phyloP scores from a whole-genome alignment of 768 basidiomycete species.

The Phlebiopsis gigantea region DNA sequence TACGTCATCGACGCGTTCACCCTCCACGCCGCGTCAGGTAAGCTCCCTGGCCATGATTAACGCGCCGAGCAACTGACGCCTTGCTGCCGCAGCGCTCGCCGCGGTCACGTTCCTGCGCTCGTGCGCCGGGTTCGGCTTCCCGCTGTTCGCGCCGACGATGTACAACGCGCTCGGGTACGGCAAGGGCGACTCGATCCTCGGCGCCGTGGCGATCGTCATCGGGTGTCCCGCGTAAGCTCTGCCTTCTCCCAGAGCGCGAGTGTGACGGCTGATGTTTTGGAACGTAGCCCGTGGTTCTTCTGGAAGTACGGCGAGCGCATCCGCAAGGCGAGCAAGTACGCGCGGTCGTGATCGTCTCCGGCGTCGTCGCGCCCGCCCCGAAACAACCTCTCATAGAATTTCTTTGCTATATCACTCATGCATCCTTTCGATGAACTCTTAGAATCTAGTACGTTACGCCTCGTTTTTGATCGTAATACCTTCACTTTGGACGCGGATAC shows the following conservation, averaged over 20 bases:
- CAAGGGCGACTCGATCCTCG: conserved; percentile 61
- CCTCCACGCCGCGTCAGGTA: conserved; percentile 63
- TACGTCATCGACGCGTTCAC: conserved; percentile 68
- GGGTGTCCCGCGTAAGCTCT: conserved; percentile 51
- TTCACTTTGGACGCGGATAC: background rate
- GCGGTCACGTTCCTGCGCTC: conserved; percentile 60
- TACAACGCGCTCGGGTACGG: conserved; percentile 62
- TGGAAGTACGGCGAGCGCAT: conserved; percentile 44
- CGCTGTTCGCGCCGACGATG: conserved; percentile 69
- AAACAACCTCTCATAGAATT: background rate
- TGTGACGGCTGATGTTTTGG: conserved; percentile 20
- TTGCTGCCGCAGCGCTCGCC: conserved; percentile 56
- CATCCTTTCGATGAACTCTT: too few relatives aligned
- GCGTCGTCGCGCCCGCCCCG: background rate
- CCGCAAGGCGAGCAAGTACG: conserved; percentile 24
- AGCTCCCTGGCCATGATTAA: conserved; percentile 42
- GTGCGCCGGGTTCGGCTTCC: conserved; percentile 67
- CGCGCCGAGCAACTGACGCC: too few relatives aligned
- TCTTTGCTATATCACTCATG: background rate
- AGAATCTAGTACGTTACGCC: background rate
- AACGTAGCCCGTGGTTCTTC: conserved; percentile 34
- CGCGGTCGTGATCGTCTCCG: conserved; percentile 1
- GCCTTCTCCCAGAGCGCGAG: conserved; percentile 11
- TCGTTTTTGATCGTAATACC: background rate
- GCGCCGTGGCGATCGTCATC: conserved; percentile 40